A percentile compares a stretch with the other conserved stretches of the same genome.
Conservation (phyloP, 148 eudicot species). For the Selenicereus undatus region DNA sequence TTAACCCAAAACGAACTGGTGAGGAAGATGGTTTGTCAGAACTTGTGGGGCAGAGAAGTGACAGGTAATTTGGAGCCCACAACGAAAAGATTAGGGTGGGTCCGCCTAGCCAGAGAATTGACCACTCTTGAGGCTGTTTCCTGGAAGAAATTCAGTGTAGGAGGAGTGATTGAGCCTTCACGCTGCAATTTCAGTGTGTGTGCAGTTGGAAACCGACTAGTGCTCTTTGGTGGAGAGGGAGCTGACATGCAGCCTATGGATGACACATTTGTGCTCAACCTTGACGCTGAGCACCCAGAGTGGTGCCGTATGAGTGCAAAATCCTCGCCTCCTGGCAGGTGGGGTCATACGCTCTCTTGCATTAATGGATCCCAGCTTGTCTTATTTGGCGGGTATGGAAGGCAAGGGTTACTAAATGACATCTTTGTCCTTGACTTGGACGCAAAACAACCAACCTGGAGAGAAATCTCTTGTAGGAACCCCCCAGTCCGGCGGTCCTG, state of each 20-base stretch:
- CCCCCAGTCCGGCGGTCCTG: slow-evolving; percentile 83
- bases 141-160: slow-evolving; percentile 76
- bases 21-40: slow-evolving; percentile 88
- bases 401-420: slow-evolving; percentile 66
- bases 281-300: slow-evolving; percentile 62
- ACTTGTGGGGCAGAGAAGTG: slow-evolving; percentile 83
- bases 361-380: slow-evolving; percentile 66
- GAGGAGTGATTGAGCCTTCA: slow-evolving; percentile 83
- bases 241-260: slow-evolving; percentile 88
- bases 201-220: slow-evolving; percentile 78
- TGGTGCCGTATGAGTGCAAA: slow-evolving; percentile 64
- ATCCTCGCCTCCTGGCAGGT: slow-evolving; percentile 80
- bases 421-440: slow-evolving; percentile 78
- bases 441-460: slow-evolving; percentile 82
- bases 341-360: slow-evolving; percentile 87
- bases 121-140: slow-evolving; percentile 82
- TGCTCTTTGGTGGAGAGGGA: slow-evolving; percentile 85
- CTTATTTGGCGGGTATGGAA: slow-evolving; percentile 81
- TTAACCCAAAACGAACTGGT: slow-evolving; percentile 80
- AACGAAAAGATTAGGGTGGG: slow-evolving; percentile 80
- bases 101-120: slow-evolving; percentile 78
- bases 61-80: slow-evolving; percentile 61
- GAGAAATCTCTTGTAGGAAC: slow-evolving; percentile 54
- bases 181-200: slow-evolving; percentile 85
- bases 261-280: slow-evolving; percentile 80